A percentile compares a stretch with the other conserved stretches of the same genome.
phyloP scores from a whole-genome alignment of 2,329 filamentous ascomycete species.

The Aspergillus sp. region DNA sequence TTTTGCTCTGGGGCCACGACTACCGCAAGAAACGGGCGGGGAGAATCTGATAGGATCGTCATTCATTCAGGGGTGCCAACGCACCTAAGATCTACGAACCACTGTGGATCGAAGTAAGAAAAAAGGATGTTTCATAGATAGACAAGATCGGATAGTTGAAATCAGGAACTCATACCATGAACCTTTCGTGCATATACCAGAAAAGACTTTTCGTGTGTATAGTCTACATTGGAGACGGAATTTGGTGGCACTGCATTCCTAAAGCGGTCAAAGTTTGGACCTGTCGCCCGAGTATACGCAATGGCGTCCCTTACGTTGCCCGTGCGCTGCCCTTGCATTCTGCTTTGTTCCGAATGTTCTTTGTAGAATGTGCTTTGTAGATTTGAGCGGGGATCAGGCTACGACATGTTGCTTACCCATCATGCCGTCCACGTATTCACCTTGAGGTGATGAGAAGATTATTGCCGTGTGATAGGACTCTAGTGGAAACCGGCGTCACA shows the following conservation, averaged over 20 bases:
- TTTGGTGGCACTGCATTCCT: no score
- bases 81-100: background rate
- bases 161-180: background rate
- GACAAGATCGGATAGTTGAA: background rate
- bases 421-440: no score
- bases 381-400: no score
- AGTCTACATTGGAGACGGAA: no score
- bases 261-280: no score
- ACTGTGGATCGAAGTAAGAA: background rate
- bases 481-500: background rate
- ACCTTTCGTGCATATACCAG: background rate
- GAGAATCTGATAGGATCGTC: background rate
- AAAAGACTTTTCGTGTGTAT: background rate
- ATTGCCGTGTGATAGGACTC: background rate
- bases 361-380: no score
- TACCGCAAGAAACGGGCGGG: background rate
- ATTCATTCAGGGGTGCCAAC: background rate
- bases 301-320: no score
- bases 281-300: no score
- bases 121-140: background rate
- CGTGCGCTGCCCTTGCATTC: no score
- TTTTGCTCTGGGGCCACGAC: background rate
- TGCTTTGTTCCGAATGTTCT: no score
- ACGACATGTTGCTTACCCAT: no score
- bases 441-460: no score